phyloP scores from a whole-genome alignment of 495 filamentous ascomycete genomes.

The Daldinia childiae region DNA sequence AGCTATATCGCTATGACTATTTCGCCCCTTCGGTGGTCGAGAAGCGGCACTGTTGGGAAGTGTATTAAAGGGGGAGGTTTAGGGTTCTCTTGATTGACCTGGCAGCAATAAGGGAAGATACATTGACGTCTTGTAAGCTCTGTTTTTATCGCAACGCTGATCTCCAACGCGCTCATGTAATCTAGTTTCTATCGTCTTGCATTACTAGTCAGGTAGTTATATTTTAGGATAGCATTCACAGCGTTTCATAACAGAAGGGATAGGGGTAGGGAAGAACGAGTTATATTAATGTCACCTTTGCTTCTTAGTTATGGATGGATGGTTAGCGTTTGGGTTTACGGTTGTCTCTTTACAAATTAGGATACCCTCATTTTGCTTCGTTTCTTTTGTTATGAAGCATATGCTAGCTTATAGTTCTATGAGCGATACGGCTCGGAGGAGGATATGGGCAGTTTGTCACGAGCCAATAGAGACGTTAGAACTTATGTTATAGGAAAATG shows the following conservation, averaged over 20 bases:
- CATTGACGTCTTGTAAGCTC: conserved; percentile 16
- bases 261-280: conserved; percentile 9
- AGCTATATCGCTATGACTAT: neutral
- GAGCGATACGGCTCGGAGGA: neutral
- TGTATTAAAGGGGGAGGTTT: neutral
- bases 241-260: neutral
- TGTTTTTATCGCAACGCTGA: neutral
- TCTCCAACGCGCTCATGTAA: neutral
- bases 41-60: neutral
- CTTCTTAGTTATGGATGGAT: conserved; percentile 4
- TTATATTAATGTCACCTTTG: conserved; percentile 10
- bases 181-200: conserved; percentile 8
- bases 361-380: conserved; percentile 30
- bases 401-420: neutral
- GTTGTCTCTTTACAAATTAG: conserved; percentile 7
- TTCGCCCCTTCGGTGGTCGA: neutral
- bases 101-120: neutral
- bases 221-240: conserved; percentile 5
- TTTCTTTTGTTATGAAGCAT: conserved; percentile 8
- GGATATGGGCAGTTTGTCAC: conserved; percentile 16
- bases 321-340: conserved; percentile 3
- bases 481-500: neutral
- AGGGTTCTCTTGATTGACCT: neutral
- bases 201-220: conserved; percentile 9
- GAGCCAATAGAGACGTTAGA: neutral